phyloP scores from a whole-genome alignment of 176 grass and related monocot species.

The Oryza meyeriana region DNA sequence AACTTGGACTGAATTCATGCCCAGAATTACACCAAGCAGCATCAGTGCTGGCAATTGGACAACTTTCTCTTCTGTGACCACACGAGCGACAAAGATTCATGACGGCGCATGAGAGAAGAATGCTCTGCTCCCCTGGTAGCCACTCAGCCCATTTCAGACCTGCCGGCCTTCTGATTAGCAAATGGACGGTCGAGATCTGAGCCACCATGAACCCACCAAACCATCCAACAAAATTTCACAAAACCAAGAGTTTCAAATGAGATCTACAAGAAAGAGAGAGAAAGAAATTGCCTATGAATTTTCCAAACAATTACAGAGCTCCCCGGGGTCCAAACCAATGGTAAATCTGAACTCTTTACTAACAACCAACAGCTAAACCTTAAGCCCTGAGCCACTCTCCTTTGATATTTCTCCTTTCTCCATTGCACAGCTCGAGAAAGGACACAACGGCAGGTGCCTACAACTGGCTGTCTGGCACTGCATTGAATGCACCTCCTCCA shows the following conservation, averaged over 20 bases:
- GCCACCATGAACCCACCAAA: background rate
- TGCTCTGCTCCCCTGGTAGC: background rate
- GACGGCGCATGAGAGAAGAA: background rate
- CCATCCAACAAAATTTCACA: background rate
- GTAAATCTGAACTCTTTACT: background rate
- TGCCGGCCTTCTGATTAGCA: background rate
- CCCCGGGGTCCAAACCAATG: background rate
- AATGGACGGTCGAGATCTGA: background rate
- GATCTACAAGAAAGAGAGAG: background rate
- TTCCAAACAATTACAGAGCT: background rate
- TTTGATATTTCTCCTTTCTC: background rate
- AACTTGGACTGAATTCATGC: background rate
- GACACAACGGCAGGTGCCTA: background rate
- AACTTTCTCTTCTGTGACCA: background rate
- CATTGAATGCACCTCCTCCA: background rate
- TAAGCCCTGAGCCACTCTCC: background rate
- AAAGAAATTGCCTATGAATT: background rate
- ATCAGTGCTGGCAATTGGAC: background rate
- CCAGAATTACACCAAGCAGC: background rate
- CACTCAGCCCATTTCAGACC: background rate
- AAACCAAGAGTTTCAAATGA: background rate
- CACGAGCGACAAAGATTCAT: background rate
- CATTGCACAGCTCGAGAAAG: background rate
- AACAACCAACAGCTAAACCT: too few species aligned
- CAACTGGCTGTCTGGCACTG: background rate